Percentiles rank a stretch among this genome's conserved stretches.
Conservation (phyloP, 2,329 filamentous ascomycete genomes). For the Drechslerella stenobrocha region DNA sequence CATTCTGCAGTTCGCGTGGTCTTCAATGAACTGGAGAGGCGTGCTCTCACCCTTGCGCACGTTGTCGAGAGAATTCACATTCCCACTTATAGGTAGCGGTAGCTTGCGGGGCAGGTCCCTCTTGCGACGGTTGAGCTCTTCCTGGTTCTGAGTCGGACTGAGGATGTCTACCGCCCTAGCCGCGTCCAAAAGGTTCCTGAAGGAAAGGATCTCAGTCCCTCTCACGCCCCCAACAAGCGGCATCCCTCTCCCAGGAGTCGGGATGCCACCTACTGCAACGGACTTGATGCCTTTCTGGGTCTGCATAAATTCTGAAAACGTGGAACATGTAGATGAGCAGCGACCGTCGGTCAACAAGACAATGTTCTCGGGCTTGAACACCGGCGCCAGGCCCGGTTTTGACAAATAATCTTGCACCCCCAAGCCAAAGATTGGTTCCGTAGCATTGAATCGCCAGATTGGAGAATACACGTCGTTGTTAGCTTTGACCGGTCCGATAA, state of each 20-base stretch:
- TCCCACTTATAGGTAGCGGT: slow-evolving; percentile 43
- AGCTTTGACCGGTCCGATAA: slow-evolving; percentile 60
- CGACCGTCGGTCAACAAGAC: slow-evolving; percentile 65
- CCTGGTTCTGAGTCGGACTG: slow-evolving; percentile 22
- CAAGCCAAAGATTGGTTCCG: slow-evolving; percentile 59
- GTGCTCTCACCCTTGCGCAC: slow-evolving; percentile 47
- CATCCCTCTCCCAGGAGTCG: slow-evolving; percentile 44
- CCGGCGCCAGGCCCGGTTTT: slow-evolving; percentile 59
- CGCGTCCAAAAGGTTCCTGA: slow-evolving; percentile 28
- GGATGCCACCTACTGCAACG: slow-evolving; percentile 61
- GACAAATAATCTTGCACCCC: slow-evolving; percentile 60
- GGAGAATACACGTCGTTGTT: slow-evolving; percentile 59
- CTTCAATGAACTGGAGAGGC: slow-evolving; percentile 60
- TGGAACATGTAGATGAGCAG: slow-evolving; percentile 64
- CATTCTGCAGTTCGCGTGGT: slow-evolving; percentile 60
- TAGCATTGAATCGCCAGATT: slow-evolving; percentile 55
- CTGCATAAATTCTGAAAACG: slow-evolving; percentile 63
- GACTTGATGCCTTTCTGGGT: slow-evolving; percentile 62
- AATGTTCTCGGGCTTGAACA: slow-evolving; percentile 64
- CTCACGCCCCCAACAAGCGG: slow-evolving; percentile 44
- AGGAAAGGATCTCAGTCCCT: slow-evolving; percentile 39
- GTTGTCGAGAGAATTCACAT: slow-evolving; percentile 44
- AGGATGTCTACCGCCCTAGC: slow-evolving; percentile 28
- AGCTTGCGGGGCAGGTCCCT: slow-evolving; percentile 35
- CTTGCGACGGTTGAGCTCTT: slow-evolving; percentile 20